A percentile compares a stretch with the other conserved stretches of the same genome.
phyloP scores from a whole-genome alignment of 257 asterid genomes.

The Parsonsia alboflavescens region DNA sequence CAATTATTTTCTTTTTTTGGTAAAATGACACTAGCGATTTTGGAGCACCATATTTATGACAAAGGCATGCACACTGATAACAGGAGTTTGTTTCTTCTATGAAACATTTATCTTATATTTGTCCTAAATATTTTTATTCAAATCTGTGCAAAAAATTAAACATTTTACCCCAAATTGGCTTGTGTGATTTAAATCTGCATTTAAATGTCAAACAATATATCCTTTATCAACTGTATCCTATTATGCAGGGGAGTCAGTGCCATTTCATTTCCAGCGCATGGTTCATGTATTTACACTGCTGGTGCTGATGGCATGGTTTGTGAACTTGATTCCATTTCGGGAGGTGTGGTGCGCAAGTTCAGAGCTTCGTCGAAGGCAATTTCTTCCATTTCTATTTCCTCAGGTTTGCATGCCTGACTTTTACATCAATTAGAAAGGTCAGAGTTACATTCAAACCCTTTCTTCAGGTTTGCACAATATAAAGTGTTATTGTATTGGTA shows the following conservation, averaged over 20 bases:
- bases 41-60: not conserved
- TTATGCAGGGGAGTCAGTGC: constrained; percentile 75
- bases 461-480: constrained; percentile 9
- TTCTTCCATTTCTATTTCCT: constrained; percentile 73
- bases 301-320: constrained; percentile 94
- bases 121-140: not conserved
- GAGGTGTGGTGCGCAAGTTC: constrained; percentile 61
- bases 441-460: not conserved
- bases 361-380: constrained; percentile 64
- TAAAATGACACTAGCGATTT: not conserved
- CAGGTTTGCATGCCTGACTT: constrained; percentile 40
- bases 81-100: not conserved
- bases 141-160: no score
- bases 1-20: not conserved
- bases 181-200: not conserved
- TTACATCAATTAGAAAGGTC: not conserved
- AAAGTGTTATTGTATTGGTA: constrained; percentile 5
- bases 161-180: not conserved
- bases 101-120: not conserved
- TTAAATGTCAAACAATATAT: not conserved
- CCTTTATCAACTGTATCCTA: constrained; percentile 8
- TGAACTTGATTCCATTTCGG: constrained; percentile 65
- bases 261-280: constrained; percentile 55
- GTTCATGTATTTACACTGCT: constrained; percentile 63
- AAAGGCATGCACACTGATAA: not conserved